These are phyloP conservation scores for Ramaria sp. DNA, from an alignment of 768 basidiomycete species.

Conservation along the genomic window DNA sequence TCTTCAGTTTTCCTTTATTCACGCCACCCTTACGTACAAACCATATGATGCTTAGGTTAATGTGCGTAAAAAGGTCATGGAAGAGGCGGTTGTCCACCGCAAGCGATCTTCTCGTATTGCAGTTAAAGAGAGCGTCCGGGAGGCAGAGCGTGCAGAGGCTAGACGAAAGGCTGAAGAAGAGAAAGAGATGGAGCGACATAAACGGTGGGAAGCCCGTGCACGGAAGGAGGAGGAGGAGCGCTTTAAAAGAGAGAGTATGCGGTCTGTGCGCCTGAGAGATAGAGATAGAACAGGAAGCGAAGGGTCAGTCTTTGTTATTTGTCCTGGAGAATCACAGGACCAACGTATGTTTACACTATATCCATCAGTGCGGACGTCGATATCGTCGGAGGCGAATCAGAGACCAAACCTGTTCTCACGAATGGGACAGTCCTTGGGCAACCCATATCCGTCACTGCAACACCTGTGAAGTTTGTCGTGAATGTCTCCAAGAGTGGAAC, in stretches of 20 bases:
- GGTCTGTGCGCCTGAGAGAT: constrained; percentile 6
- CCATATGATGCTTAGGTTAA: constrained; percentile 31
- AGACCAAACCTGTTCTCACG: constrained; percentile 3
- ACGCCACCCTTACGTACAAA: neutral
- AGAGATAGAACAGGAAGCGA: constrained; percentile 1
- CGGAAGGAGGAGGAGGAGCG: constrained; percentile 30
- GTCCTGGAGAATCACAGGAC: neutral
- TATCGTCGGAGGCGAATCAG: neutral
- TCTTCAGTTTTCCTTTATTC: constrained; percentile 13
- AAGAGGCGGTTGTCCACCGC: constrained; percentile 71
- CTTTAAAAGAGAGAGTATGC: constrained; percentile 20
- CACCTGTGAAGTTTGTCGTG: neutral
- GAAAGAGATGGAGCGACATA: constrained; percentile 54
- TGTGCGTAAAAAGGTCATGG: constrained; percentile 42
- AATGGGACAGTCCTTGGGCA: constrained; percentile 3
- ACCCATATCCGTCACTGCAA: neutral
- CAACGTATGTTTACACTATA: neutral
- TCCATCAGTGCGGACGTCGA: neutral
- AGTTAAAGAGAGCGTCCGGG: constrained; percentile 66
- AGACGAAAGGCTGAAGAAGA: constrained; percentile 53
- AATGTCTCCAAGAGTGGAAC: constrained; percentile 30
- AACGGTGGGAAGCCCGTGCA: constrained; percentile 32
- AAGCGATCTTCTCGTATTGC: constrained; percentile 90
- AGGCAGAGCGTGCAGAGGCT: constrained; percentile 56
- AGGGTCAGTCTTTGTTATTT: neutral